phyloP scores from a whole-genome alignment of 1,284 basidiomycete genomes.

The Exobasidium rhododendri region DNA sequence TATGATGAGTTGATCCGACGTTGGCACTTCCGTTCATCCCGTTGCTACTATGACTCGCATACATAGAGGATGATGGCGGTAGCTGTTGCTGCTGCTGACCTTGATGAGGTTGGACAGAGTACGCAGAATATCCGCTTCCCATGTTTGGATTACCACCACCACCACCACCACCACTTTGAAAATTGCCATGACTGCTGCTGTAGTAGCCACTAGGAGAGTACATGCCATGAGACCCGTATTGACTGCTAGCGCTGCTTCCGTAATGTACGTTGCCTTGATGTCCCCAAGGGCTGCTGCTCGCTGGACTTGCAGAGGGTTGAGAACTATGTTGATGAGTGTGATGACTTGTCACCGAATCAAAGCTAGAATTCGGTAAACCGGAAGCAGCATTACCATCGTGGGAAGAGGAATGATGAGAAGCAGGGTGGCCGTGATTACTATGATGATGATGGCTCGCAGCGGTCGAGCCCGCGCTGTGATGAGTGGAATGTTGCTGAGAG shows the following conservation, averaged over 20 bases:
- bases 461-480: neutral
- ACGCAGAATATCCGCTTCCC: conserved; percentile 12
- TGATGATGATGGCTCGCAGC: neutral
- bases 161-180: conserved; percentile 4
- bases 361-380: conserved; percentile 2
- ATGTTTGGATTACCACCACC: neutral
- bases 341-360: neutral
- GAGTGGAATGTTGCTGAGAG: neutral
- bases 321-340: neutral
- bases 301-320: neutral
- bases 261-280: conserved; percentile 3
- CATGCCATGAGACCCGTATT: conserved; percentile 5
- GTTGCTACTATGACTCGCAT: neutral
- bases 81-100: neutral
- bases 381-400: neutral
- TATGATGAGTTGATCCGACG: conserved; percentile 14
- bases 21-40: conserved; percentile 5
- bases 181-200: neutral
- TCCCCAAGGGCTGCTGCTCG: conserved; percentile 5
- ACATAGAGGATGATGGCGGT: neutral
- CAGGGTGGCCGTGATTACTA: neutral
- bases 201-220: conserved; percentile 13
- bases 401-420: neutral
- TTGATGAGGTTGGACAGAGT: conserved; percentile 9
- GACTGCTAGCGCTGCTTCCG: neutral